These are phyloP conservation scores for Bacidia rubella DNA, from an alignment of 495 filamentous ascomycete genomes.

Conservation along the genomic window DNA sequence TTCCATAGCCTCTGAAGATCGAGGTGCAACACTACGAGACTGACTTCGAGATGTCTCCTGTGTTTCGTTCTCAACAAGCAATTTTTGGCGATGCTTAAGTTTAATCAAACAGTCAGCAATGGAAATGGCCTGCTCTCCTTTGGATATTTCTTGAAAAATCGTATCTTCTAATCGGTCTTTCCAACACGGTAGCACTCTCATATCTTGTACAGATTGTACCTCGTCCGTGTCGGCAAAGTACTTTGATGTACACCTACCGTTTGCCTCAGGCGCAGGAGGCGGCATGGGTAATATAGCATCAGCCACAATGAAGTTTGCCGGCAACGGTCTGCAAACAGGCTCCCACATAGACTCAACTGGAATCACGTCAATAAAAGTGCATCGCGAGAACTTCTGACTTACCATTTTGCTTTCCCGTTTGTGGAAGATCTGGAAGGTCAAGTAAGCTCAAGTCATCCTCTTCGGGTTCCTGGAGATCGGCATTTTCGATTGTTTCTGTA, in stretches of 20 bases:
- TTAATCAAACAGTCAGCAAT: slow-evolving; percentile 8
- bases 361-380: background rate
- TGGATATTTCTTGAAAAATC: background rate
- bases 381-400: background rate
- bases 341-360: slow-evolving; percentile 3
- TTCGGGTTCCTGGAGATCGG: slow-evolving; percentile 5
- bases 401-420: background rate
- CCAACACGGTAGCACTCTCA: slow-evolving; percentile 8
- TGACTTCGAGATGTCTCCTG: slow-evolving; percentile 9
- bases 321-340: slow-evolving; percentile 14
- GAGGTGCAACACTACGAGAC: slow-evolving; percentile 8
- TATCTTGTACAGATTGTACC: slow-evolving; percentile 1
- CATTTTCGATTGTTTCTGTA: slow-evolving; percentile 1
- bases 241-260: slow-evolving; percentile 16
- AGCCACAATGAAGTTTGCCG: slow-evolving; percentile 17
- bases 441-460: slow-evolving; percentile 16
- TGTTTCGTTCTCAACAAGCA: slow-evolving; percentile 2
- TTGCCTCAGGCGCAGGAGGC: slow-evolving; percentile 8
- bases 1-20: slow-evolving; percentile 9
- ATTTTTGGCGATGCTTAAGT: slow-evolving; percentile 5
- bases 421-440: slow-evolving; percentile 16
- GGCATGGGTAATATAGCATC: slow-evolving; percentile 18
- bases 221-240: slow-evolving; percentile 7
- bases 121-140: background rate
- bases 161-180: slow-evolving; percentile 13